These are phyloP conservation scores for Pythium diclinum DNA, from an alignment of 352 stramenopile species.

Conservation along the genomic window DNA sequence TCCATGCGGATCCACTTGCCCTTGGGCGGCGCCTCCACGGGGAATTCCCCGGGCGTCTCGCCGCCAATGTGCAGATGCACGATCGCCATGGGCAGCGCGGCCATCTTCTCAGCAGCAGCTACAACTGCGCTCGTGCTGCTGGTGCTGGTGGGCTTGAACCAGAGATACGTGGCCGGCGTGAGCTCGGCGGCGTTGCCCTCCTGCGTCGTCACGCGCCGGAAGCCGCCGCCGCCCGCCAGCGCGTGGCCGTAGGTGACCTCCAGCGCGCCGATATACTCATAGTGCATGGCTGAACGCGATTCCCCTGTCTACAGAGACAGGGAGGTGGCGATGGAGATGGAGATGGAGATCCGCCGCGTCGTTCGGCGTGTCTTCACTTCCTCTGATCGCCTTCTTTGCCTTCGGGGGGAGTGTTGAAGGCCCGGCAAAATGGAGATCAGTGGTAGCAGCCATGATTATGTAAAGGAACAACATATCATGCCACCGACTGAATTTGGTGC, in stretches of 20 bases:
- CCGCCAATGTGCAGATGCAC: conserved; percentile 53
- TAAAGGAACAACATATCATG: not conserved
- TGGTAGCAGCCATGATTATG: conserved; percentile 6
- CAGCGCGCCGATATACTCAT: conserved; percentile 63
- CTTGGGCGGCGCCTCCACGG: conserved; percentile 13
- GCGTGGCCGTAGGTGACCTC: conserved; percentile 88
- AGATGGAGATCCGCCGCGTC: not conserved
- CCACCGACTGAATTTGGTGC: conserved; percentile 12
- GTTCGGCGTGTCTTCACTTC: not conserved
- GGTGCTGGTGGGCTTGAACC: conserved; percentile 59
- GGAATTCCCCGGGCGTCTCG: conserved; percentile 19
- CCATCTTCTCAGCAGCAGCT: not conserved
- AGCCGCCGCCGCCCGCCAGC: conserved; percentile 69
- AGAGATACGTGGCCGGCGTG: conserved; percentile 79
- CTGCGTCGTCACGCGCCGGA: conserved; percentile 78
- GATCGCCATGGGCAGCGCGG: conserved; percentile 32
- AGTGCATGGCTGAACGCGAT: conserved; percentile 41
- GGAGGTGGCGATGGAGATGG: not conserved
- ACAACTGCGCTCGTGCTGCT: not conserved
- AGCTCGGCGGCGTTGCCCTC: conserved; percentile 76
- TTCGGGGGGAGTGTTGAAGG: conserved; percentile 18
- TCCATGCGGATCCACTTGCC: conserved; percentile 58
- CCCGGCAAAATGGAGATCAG: conserved; percentile 3
- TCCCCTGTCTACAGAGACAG: conserved; percentile 1
- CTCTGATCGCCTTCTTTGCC: not conserved